Evolutionary conservation across 2,329 filamentous ascomycete genomes (phyloP).

Genomic region (Periglandula ipomoeae): DNA sequence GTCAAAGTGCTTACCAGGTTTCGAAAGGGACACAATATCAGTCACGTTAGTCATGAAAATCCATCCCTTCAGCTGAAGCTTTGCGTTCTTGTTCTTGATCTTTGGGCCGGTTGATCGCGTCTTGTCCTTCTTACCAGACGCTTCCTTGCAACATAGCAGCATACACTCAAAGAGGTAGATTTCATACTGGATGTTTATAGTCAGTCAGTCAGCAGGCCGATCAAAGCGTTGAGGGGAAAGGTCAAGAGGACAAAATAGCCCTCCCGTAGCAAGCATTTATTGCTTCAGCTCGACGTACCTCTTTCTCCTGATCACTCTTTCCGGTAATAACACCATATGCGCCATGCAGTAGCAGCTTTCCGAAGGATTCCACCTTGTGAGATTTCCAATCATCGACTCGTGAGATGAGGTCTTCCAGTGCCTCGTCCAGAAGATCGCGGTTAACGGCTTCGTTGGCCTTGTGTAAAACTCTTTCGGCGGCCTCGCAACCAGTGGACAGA

Average conservation of each 20-base stretch:
- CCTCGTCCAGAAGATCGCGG: conserved; percentile 74
- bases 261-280: conserved; percentile 3
- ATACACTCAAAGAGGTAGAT: conserved; percentile 97
- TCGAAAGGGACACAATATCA: conserved; percentile 78
- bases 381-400: conserved; percentile 97
- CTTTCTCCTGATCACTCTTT: conserved; percentile 83
- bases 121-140: conserved; percentile 66
- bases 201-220: conserved; percentile 1
- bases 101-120: conserved; percentile 48
- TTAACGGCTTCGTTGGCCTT: conserved; percentile 89
- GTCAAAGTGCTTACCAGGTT: conserved; percentile 66
- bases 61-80: conserved; percentile 87
- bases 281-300: conserved; percentile 44
- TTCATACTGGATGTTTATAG: conserved; percentile 61
- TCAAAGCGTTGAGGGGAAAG: too few species aligned
- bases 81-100: conserved; percentile 57
- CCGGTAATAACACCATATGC: conserved; percentile 87
- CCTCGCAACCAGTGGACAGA: conserved; percentile 66
- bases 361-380: conserved; percentile 83
- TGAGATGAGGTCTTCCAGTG: conserved; percentile 68
- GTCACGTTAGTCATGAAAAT: conserved; percentile 99
- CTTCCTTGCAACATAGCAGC: conserved; percentile 91
- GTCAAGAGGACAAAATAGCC: neutral
- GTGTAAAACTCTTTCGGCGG: conserved; percentile 70
- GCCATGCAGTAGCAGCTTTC: conserved; percentile 77